phyloP scores from a whole-genome alignment of 2,329 filamentous ascomycete species.

The Neonectria sp. region DNA sequence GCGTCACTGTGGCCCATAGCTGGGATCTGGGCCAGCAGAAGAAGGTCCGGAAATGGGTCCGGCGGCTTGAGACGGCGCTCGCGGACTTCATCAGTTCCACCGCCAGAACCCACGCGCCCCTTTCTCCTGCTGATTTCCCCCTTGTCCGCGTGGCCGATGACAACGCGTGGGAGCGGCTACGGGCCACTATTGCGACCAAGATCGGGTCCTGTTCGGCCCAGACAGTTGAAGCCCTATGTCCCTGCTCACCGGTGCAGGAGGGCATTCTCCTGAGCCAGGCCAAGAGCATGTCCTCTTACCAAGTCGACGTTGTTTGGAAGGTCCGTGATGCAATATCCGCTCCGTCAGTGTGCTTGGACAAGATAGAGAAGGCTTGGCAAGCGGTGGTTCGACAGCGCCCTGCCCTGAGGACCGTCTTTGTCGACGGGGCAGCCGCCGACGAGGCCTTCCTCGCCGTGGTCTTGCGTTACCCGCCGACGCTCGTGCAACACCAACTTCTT shows the following conservation, averaged over 20 bases:
- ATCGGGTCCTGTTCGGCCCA: background rate
- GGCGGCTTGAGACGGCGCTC: constrained; percentile 15
- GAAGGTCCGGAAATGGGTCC: constrained; percentile 27
- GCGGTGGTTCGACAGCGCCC: constrained; percentile 14
- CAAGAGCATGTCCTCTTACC: constrained; percentile 8
- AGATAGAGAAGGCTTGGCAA: constrained; percentile 15
- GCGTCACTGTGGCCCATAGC: constrained; percentile 19
- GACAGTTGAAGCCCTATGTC: constrained; percentile 23
- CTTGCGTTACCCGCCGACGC: constrained; percentile 8
- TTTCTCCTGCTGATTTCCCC: constrained; percentile 21
- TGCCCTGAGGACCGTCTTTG: constrained; percentile 24
- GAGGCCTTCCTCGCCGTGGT: constrained; percentile 21
- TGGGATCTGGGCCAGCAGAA: constrained; percentile 25
- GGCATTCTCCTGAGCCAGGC: constrained; percentile 26
- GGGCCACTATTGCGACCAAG: constrained; percentile 2
- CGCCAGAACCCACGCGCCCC: constrained; percentile 3
- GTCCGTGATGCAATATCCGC: background rate
- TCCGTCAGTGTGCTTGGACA: background rate
- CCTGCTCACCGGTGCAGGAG: constrained; percentile 25
- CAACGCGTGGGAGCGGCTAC: constrained; percentile 16
- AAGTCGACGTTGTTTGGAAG: constrained; percentile 18
- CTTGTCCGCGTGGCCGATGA: constrained; percentile 9
- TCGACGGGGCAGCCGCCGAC: constrained; percentile 19
- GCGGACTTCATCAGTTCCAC: constrained; percentile 4
- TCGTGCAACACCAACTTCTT: constrained; percentile 6